Conservation (phyloP, 2,329 filamentous ascomycete species). For the Trichoderma sp. region DNA sequence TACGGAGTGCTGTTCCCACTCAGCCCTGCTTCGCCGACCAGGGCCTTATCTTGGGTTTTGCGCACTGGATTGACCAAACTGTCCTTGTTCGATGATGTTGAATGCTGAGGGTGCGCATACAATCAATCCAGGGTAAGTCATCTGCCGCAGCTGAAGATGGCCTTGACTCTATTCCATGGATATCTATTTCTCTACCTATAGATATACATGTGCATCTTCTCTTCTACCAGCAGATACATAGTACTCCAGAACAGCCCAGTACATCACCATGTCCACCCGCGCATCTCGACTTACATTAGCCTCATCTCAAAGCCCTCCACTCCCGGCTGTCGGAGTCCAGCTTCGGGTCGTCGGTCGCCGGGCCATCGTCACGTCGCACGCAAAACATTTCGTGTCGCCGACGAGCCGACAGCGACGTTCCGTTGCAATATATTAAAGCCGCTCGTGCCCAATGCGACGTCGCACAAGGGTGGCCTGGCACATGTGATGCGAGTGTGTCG, state of each 20-base stretch:
- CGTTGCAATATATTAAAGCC: not conserved
- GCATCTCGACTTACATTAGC: constrained; percentile 14
- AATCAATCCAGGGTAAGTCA: too few species aligned
- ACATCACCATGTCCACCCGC: not conserved
- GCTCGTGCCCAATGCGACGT: not conserved
- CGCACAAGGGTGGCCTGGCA: not conserved
- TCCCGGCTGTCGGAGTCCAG: constrained; percentile 8
- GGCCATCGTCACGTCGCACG: constrained; percentile 1
- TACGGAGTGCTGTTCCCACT: not conserved
- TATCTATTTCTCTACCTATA: too few species aligned
- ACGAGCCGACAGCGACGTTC: constrained; percentile 9
- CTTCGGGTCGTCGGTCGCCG: constrained; percentile 16
- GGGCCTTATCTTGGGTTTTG: not conserved
- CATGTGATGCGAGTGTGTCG: not conserved
- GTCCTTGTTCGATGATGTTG: not conserved
- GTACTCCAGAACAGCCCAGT: not conserved
- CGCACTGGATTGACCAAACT: not conserved
- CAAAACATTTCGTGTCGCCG: not conserved
- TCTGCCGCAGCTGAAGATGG: too few species aligned
- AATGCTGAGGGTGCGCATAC: not conserved
- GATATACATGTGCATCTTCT: too few species aligned
- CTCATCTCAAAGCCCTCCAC: constrained; percentile 7
- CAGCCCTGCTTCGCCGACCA: not conserved
- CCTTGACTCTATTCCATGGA: too few species aligned
- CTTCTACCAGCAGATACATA: not conserved